Evolutionary conservation across 768 basidiomycete genomes (phyloP), one percentile per base, ranked within the genome.

Genomic region (Gyrodon lividus): DNA sequence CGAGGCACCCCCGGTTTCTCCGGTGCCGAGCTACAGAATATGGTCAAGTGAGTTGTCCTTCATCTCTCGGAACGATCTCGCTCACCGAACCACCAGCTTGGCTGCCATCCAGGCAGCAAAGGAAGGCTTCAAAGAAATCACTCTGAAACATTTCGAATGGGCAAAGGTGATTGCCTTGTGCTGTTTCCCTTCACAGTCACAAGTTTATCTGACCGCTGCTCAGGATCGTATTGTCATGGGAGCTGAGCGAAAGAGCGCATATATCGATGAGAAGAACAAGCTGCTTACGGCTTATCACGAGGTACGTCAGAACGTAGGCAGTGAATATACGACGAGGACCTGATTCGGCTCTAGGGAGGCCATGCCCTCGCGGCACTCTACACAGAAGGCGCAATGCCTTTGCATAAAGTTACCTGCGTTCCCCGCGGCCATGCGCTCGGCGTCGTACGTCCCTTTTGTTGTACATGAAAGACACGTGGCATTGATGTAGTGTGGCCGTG

Each of bases 391-490:
- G 93, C 95, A 38, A 93, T 94, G 82, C 97, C 97, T 37, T 72
- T 99, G 56, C 95, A 98, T 71, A 97, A 97, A 74, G 96, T 98
- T 30, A 98, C 96, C 22, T 97, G 96, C 67, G 82, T 99, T 47
- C 96, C 96, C 35, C 89, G 97, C 60, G 97, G 97, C 23, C 89
- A 96, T 65, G 89, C 94, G 19, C 78, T 98, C 40, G 94, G 95
- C 50, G 73, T 89, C 59, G 90, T 92, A 73, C 58, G 86, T 80
- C 28, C 9, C 38, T 28, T 34, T 22, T 34, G 22, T 28, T 9
- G 33, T 42, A 8, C 22, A 20, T 46, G 22, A 46, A 34, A 7
- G 17, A 31, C 22, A 5, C 26, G 19, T 43, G 37, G 39, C 51
- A n/a, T 52, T 65, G 19, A 67, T 51, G 23, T 33, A 22, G 5